Evolutionary conservation across 345 rosid species (phyloP).

Genomic region (Psidium guajava): DNA sequence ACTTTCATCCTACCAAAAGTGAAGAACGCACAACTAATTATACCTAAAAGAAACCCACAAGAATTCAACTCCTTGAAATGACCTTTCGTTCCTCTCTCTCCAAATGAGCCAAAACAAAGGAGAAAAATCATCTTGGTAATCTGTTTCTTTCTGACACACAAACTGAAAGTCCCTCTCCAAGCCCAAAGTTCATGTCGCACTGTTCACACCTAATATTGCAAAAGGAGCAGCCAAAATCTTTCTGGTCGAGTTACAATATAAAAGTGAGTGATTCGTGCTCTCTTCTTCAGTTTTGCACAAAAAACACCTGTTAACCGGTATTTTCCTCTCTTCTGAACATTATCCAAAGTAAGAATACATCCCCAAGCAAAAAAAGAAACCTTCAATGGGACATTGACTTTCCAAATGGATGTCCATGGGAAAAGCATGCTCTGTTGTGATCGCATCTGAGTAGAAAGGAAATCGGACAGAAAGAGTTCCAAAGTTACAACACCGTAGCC

Average conservation of each 20-base stretch:
- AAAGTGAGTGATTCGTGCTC: neutral
- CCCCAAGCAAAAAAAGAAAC: neutral
- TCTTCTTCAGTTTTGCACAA: neutral
- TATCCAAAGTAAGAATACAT: neutral
- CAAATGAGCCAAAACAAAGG: too few relatives aligned
- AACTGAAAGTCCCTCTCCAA: too few relatives aligned
- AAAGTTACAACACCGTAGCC: neutral
- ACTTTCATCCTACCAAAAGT: too few relatives aligned
- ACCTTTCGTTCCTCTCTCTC: too few relatives aligned
- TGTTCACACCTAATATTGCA: neutral
- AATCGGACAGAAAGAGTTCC: neutral
- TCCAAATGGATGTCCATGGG: neutral
- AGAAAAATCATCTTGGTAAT: too few relatives aligned
- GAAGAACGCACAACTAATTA: too few relatives aligned
- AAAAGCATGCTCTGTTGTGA: neutral
- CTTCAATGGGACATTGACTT: neutral
- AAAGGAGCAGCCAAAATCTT: neutral
- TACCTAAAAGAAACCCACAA: too few relatives aligned
- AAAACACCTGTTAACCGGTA: neutral
- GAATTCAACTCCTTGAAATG: too few relatives aligned
- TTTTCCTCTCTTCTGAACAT: neutral
- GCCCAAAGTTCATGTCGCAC: too few relatives aligned
- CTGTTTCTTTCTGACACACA: too few relatives aligned
- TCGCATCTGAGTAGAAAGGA: neutral
- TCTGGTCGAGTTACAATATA: neutral